These are phyloP conservation scores for Neopestalotiopsis sp. DNA, from an alignment of 2,329 filamentous ascomycete genomes.

Conservation along the genomic window DNA sequence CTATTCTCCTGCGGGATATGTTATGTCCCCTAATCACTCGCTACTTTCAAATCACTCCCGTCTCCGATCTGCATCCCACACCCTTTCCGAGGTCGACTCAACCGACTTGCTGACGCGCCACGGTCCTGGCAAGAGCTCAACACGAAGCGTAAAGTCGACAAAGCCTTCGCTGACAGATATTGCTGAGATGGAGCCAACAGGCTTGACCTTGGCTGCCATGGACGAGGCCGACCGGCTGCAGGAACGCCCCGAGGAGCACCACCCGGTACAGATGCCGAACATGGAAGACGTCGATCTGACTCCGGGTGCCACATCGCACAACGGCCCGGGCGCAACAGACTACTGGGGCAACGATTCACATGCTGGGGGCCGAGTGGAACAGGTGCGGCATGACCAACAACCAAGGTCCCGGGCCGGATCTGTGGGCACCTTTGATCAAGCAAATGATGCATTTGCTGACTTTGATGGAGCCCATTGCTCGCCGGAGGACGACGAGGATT, in stretches of 20 bases:
- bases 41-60: constrained; percentile 54
- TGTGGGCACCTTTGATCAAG: constrained; percentile 67
- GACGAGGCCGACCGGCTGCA: constrained; percentile 56
- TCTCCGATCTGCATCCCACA: constrained; percentile 59
- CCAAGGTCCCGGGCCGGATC: constrained; percentile 59
- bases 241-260: constrained; percentile 40
- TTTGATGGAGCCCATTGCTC: constrained; percentile 83
- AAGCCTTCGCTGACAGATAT: constrained; percentile 61
- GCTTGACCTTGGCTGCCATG: constrained; percentile 56
- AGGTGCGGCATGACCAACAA: constrained; percentile 31
- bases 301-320: constrained; percentile 32
- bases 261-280: constrained; percentile 31
- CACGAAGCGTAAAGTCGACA: constrained; percentile 52
- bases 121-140: constrained; percentile 60
- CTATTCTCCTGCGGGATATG: constrained; percentile 70
- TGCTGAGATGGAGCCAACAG: constrained; percentile 58
- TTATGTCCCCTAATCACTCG: constrained; percentile 71
- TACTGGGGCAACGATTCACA: constrained; percentile 35
- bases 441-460: constrained; percentile 72
- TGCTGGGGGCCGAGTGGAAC: constrained; percentile 25
- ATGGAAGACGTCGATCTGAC: constrained; percentile 33
- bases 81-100: constrained; percentile 44
- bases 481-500: constrained; percentile 48
- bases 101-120: constrained; percentile 51
- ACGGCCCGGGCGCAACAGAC: constrained; percentile 27